Percentiles rank a stretch among this genome's conserved stretches.
Evolutionary conservation across 176 grass and related monocot species (phyloP).

Genomic region (Eleusine indica): DNA sequence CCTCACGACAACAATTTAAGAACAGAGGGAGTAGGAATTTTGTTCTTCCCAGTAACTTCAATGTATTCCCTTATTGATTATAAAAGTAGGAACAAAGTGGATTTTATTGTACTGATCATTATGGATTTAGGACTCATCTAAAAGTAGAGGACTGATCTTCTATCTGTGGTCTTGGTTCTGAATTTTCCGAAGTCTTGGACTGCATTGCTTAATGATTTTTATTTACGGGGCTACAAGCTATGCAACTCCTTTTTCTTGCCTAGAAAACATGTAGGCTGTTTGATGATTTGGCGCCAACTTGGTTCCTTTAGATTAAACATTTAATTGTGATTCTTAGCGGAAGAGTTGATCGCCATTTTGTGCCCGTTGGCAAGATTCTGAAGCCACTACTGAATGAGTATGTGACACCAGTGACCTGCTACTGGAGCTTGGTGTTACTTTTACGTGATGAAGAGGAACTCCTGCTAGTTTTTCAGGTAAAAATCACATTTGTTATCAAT

Average conservation of each 20-base stretch:
- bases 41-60: background rate
- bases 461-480: slow-evolving; percentile 80
- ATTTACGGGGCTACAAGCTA: background rate
- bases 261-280: slow-evolving; percentile 23
- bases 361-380: slow-evolving; percentile 77
- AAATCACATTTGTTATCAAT: background rate
- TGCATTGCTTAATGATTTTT: background rate
- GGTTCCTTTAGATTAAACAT: slow-evolving; percentile 17
- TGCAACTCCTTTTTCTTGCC: background rate
- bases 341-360: slow-evolving; percentile 64
- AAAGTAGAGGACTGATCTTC: background rate
- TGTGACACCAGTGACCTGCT: slow-evolving; percentile 72
- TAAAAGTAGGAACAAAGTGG: background rate
- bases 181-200: background rate
- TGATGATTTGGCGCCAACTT: slow-evolving; percentile 14
- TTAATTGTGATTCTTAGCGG: slow-evolving; percentile 55
- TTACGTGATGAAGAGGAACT: slow-evolving; percentile 77
- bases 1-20: too few relatives aligned
- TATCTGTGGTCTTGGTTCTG: background rate
- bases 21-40: background rate
- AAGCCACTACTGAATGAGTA: slow-evolving; percentile 78
- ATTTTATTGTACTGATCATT: background rate
- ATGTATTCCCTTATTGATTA: background rate
- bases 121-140: background rate
- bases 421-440: slow-evolving; percentile 77